A percentile compares a stretch with the other conserved stretches of the same genome.
These are phyloP conservation scores for Orobanche coerulescens DNA, from an alignment of 257 asterid species.

Conservation along the genomic window DNA sequence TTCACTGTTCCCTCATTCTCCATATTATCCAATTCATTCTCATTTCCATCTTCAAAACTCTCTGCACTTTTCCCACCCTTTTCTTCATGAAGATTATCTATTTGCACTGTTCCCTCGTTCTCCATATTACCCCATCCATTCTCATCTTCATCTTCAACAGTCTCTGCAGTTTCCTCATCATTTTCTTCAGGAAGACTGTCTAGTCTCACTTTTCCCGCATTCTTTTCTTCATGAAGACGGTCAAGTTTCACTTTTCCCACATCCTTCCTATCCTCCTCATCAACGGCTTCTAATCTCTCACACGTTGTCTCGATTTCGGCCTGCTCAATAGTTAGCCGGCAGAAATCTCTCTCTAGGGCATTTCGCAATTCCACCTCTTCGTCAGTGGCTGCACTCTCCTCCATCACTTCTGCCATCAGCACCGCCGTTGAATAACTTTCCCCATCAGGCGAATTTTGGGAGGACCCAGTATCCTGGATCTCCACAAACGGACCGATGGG, in stretches of 20 bases:
- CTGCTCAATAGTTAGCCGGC: constrained; percentile 28
- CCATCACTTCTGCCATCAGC: constrained; percentile 19
- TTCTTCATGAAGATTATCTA: constrained; percentile 5
- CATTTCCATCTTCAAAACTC: background rate
- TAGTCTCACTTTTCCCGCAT: background rate
- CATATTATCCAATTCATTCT: background rate
- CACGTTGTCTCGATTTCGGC: constrained; percentile 32
- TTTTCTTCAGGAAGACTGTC: background rate
- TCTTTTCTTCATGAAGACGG: background rate
- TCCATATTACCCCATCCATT: background rate
- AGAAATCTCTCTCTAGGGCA: constrained; percentile 36
- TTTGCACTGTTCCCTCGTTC: background rate
- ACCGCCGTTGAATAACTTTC: constrained; percentile 19
- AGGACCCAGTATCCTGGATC: constrained; percentile 20
- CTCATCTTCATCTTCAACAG: background rate
- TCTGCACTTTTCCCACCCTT: constrained; percentile 15
- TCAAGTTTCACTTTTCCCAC: background rate
- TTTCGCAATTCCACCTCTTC: constrained; percentile 31
- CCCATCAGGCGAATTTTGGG: constrained; percentile 21
- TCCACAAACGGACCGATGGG: background rate
- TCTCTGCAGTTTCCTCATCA: background rate
- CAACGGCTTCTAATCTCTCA: constrained; percentile 5
- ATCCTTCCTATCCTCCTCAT: constrained; percentile 19
- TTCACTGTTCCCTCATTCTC: background rate
- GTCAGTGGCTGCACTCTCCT: constrained; percentile 19